phyloP scores from a whole-genome alignment of 2,329 filamentous ascomycete species.

The Pseudopyrenochaeta lycopersici region DNA sequence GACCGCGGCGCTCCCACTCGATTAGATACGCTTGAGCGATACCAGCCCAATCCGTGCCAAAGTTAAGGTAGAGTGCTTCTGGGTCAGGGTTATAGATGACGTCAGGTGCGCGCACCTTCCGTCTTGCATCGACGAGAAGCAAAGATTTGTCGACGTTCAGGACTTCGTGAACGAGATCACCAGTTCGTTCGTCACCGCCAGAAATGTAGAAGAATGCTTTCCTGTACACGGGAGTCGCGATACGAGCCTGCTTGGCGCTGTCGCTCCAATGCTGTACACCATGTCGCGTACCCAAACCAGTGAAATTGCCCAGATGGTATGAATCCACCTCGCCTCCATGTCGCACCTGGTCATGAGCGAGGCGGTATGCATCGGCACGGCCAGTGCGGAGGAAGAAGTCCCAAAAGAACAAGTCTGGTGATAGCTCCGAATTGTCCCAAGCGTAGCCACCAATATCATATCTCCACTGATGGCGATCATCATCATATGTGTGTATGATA shows the following conservation, averaged over 20 bases:
- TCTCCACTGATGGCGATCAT: conserved; percentile 67
- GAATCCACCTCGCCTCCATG: conserved; percentile 70
- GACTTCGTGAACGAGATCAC: conserved; percentile 62
- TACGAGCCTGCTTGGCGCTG: conserved; percentile 69
- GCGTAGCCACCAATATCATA: conserved; percentile 72
- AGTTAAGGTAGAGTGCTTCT: conserved; percentile 57
- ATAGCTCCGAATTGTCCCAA: conserved; percentile 72
- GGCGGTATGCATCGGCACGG: conserved; percentile 64
- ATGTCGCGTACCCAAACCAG: conserved; percentile 69
- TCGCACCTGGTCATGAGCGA: conserved; percentile 67
- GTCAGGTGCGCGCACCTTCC: conserved; percentile 66
- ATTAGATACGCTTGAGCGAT: conserved; percentile 67
- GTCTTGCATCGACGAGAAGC: conserved; percentile 62
- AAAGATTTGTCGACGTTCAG: conserved; percentile 65
- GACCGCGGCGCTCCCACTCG: conserved; percentile 67
- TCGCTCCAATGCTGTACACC: conserved; percentile 70
- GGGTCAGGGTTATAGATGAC: conserved; percentile 57
- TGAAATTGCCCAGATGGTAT: conserved; percentile 67
- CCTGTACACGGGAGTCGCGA: conserved; percentile 66
- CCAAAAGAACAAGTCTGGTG: conserved; percentile 71
- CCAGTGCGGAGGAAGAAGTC: conserved; percentile 69
- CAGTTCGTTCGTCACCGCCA: conserved; percentile 65
- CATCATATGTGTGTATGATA: conserved; percentile 70
- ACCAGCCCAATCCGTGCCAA: conserved; percentile 68
- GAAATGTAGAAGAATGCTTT: conserved; percentile 66